A percentile compares a stretch with the other conserved stretches of the same genome.
Conservation (phyloP, 2,329 filamentous ascomycete genomes). For the Cryphonectria nitschkei region DNA sequence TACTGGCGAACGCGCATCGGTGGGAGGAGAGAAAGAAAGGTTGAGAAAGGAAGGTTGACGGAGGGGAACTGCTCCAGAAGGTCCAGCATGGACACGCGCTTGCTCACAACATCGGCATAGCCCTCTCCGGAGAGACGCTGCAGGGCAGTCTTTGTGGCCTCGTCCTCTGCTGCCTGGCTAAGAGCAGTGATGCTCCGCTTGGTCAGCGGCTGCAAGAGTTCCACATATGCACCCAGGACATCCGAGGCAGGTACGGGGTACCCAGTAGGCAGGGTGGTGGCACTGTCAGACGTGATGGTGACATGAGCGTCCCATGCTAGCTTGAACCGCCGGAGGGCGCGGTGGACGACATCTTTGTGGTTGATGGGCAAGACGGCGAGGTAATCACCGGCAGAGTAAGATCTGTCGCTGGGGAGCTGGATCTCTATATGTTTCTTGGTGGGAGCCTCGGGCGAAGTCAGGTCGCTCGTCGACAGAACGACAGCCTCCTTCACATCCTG, state of each 20-base stretch:
- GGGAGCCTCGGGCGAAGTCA: constrained; percentile 54
- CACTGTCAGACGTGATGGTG: constrained; percentile 55
- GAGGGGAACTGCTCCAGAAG: constrained; percentile 61
- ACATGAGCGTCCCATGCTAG: constrained; percentile 71
- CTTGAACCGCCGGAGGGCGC: constrained; percentile 66
- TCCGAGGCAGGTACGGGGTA: constrained; percentile 63
- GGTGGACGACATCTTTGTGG: constrained; percentile 60
- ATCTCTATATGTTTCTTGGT: constrained; percentile 69
- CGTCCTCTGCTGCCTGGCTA: constrained; percentile 52
- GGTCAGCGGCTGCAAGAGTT: constrained; percentile 71
- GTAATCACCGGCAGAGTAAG: constrained; percentile 75
- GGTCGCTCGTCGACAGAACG: constrained; percentile 54
- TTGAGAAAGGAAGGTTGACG: constrained; percentile 58
- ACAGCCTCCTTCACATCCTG: constrained; percentile 63
- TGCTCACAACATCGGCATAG: constrained; percentile 48
- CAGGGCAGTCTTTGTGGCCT: constrained; percentile 43
- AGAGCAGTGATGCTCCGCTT: constrained; percentile 53
- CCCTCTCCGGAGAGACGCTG: constrained; percentile 42
- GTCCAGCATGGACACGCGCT: constrained; percentile 61
- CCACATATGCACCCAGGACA: constrained; percentile 70
- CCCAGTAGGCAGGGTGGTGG: constrained; percentile 57
- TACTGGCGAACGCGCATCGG: constrained; percentile 56
- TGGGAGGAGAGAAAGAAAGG: constrained; percentile 66
- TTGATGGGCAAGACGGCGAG: constrained; percentile 74
- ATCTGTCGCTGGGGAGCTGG: constrained; percentile 65